Conservation (phyloP, 176 grass and related monocot genomes). For the Cenchrus americanus region DNA sequence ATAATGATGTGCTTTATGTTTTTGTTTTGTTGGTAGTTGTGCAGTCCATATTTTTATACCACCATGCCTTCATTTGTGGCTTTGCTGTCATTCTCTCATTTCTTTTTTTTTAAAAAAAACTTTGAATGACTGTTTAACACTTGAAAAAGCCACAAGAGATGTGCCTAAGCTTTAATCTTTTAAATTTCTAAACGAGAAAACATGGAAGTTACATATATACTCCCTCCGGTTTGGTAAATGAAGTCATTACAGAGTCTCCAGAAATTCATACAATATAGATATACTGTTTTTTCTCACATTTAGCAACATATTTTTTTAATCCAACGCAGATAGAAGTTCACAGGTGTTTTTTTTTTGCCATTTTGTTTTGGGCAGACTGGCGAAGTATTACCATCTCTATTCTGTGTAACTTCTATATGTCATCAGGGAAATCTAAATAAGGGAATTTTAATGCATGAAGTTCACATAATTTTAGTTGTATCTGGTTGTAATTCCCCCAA, state of each 20-base stretch:
- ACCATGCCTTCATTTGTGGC: neutral
- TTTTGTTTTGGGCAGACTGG: neutral
- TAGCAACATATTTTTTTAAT: neutral
- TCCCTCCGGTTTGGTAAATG: no score
- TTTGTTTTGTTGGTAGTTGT: slow-evolving; percentile 18
- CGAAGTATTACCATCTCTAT: neutral
- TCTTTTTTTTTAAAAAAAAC: neutral
- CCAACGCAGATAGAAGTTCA: neutral
- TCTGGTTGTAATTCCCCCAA: neutral
- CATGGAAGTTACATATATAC: no score
- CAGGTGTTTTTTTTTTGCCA: slow-evolving; percentile 37
- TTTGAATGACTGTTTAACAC: neutral
- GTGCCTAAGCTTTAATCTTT: neutral
- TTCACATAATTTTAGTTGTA: slow-evolving; percentile 16
- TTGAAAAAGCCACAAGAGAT: slow-evolving; percentile 22
- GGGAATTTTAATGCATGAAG: neutral
- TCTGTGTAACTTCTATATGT: neutral
- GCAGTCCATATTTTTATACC: slow-evolving; percentile 12
- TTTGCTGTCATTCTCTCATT: neutral
- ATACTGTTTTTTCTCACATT: neutral
- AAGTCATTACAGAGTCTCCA: neutral
- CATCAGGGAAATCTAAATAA: neutral
- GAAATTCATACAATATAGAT: slow-evolving; percentile 4
- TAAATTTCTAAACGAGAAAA: neutral
- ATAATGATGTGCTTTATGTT: neutral